phyloP scores from a whole-genome alignment of 352 stramenopile genomes.

The Pythium guiyangense region DNA sequence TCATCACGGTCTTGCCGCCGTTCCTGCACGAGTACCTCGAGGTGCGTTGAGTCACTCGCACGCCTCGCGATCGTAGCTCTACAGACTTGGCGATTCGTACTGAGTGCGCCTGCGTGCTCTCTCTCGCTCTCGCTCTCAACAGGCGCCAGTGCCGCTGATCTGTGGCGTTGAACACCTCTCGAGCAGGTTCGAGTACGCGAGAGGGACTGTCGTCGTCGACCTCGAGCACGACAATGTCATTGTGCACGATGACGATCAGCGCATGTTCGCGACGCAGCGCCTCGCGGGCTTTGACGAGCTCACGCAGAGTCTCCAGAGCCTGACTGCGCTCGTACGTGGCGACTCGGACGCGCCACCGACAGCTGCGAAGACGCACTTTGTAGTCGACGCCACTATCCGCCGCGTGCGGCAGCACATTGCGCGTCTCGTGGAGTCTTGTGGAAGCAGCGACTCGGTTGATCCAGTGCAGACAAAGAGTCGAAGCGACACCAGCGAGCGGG shows the following conservation, averaged over 20 bases:
- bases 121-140: no score
- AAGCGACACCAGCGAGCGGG: neutral
- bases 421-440: conserved; percentile 22
- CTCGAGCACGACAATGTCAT: conserved; percentile 24
- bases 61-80: no score
- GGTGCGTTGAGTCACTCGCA: no score
- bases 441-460: neutral
- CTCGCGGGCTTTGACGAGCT: conserved; percentile 29
- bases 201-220: conserved; percentile 35
- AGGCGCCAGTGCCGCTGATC: conserved; percentile 51
- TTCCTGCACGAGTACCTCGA: conserved; percentile 56
- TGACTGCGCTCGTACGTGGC: conserved; percentile 21
- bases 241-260: conserved; percentile 31
- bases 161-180: conserved; percentile 42
- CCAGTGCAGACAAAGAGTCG: neutral
- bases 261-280: conserved; percentile 6
- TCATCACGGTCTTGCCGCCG: conserved; percentile 43
- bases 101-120: no score
- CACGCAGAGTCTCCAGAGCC: conserved; percentile 25
- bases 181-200: conserved; percentile 26
- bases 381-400: conserved; percentile 40
- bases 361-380: conserved; percentile 18
- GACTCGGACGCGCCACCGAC: neutral
- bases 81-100: no score
- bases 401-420: conserved; percentile 40